A percentile compares a stretch with the other conserved stretches of the same genome.
Evolutionary conservation across 306 rosid genomes (phyloP).

Genomic region (Calophaca sinica): DNA sequence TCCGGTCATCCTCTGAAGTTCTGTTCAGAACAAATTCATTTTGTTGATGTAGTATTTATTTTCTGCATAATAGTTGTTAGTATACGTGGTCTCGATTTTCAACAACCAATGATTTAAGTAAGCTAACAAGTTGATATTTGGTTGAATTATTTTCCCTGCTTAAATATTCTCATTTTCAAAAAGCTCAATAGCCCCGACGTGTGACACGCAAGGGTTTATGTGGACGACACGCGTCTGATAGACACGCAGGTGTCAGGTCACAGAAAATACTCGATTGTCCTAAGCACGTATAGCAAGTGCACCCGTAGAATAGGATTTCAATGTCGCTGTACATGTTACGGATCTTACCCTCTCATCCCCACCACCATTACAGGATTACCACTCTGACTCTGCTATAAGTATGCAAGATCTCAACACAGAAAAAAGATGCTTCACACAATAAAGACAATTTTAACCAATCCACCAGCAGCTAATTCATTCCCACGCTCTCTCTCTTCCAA

Average conservation of each 20-base stretch:
- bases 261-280: slow-evolving; percentile 10
- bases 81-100: no score
- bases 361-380: slow-evolving; percentile 20
- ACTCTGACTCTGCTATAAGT: slow-evolving; percentile 10
- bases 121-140: no score
- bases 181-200: neutral
- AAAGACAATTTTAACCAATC: slow-evolving; percentile 44
- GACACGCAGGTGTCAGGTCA: slow-evolving; percentile 37
- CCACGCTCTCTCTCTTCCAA: slow-evolving; percentile 45
- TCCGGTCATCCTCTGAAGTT: no score
- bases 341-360: neutral
- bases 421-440: slow-evolving; percentile 50
- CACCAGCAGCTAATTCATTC: slow-evolving; percentile 36
- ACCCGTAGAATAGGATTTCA: no score
- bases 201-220: slow-evolving; percentile 36
- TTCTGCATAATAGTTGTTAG: no score
- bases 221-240: slow-evolving; percentile 40
- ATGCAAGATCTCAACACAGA: neutral
- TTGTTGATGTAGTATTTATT: no score
- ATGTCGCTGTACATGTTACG: no score
- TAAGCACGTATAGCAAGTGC: neutral
- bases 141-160: no score
- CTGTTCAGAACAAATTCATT: no score
- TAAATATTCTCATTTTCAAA: no score
- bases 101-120: no score